Evolutionary conservation across 2,329 filamentous ascomycete genomes (phyloP), one percentile per base, ranked within the genome.

Genomic region (Colletotrichum viniferum): DNA sequence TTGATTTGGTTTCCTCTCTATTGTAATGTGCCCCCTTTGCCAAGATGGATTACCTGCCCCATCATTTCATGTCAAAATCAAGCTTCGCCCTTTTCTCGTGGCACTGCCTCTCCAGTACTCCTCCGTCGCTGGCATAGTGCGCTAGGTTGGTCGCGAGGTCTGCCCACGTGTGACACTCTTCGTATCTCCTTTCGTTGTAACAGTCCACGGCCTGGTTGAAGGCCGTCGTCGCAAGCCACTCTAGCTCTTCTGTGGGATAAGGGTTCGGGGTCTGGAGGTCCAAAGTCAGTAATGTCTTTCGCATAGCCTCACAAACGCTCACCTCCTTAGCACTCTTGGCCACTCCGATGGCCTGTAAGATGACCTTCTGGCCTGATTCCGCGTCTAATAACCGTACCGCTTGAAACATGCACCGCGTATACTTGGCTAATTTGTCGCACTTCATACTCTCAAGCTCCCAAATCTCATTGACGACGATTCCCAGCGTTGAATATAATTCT

Each of bases 341-440:
- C 69, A 93, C 87, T 2, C 82, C 82, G 3, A 88, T 87, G 2
- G 92, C 90, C 80, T 95, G 92, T n/a, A 92, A 88, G 9, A 95
- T 84, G 5, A 95, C 87, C 61, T 88, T 86, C 65, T 93, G 85
- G 12, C 91, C 90, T 18, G 92, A 83, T 1, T 83, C 82, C 24
- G 91, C 88, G 62, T 92, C 88, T 6, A 89, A 85, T 2, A 89
- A 85, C 1, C 96, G 84, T 0, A 93, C 89, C 1, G 92, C 87
- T 76, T 94, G 93, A 77, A 96, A 94, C 3, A 97, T 87, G 79
- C 94, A 96, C 2, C 95, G 91, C 61, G 96, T 90, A 86, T 97
- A 98, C 79, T 93, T 94, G 9, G 94, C 90, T 1, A 97, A 86
- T 78, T 91, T 92, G 1, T 82, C 81, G 6, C 87, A 86, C 76